Conservation (phyloP, 2,329 filamentous ascomycete genomes). For the Alternaria sp. region DNA sequence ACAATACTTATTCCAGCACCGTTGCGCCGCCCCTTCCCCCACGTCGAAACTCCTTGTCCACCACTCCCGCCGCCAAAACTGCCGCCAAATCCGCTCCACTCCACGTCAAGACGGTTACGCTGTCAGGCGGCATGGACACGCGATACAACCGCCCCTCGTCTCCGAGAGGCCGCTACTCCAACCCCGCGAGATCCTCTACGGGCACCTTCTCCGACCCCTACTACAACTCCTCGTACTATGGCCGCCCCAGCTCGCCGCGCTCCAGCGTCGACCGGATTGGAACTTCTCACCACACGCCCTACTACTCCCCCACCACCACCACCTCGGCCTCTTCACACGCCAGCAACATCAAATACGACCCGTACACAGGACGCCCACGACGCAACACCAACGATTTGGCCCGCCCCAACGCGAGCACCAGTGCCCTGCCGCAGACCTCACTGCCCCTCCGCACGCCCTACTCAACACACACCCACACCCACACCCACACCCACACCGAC, state of each 20-base stretch:
- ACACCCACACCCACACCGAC: slow-evolving; percentile 35
- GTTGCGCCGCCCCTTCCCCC: slow-evolving; percentile 36
- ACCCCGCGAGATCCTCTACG: slow-evolving; percentile 49
- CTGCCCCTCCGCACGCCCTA: slow-evolving; percentile 48
- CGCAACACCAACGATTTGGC: slow-evolving; percentile 54
- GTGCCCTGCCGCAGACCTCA: slow-evolving; percentile 33
- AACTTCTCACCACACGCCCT: slow-evolving; percentile 28
- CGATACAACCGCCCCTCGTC: slow-evolving; percentile 48
- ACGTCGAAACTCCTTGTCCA: slow-evolving; percentile 36
- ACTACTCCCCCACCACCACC: slow-evolving; percentile 37
- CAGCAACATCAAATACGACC: slow-evolving; percentile 51
- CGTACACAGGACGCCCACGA: slow-evolving; percentile 57
- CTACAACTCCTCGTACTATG: slow-evolving; percentile 44
- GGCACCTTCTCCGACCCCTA: slow-evolving; percentile 50
- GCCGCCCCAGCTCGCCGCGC: slow-evolving; percentile 45
- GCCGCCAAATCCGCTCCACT: slow-evolving; percentile 32
- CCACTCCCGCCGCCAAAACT: slow-evolving; percentile 33
- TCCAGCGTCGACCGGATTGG: slow-evolving; percentile 47
- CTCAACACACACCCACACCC: slow-evolving; percentile 34
- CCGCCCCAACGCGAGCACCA: slow-evolving; percentile 50
- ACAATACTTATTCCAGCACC: slow-evolving; percentile 33
- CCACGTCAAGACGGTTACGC: slow-evolving; percentile 34
- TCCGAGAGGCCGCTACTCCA: slow-evolving; percentile 43
- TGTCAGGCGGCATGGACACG: slow-evolving; percentile 44
- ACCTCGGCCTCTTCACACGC: slow-evolving; percentile 40